Conservation (phyloP, 129 eudicot species). For the Tagetes patula region DNA sequence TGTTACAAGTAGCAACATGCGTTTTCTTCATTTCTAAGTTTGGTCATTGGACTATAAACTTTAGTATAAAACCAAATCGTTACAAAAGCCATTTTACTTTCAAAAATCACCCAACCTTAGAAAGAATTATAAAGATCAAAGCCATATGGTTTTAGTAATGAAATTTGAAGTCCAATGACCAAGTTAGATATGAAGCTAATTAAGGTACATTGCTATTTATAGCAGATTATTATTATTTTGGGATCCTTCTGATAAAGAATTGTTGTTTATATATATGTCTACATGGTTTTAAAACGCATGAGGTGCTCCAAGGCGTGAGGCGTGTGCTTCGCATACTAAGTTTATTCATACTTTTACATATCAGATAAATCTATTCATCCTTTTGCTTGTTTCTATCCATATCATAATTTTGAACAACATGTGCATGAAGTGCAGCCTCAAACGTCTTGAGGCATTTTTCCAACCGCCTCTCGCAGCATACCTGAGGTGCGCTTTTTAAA, state of each 20-base stretch:
- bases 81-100: not conserved
- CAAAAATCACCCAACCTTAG: not conserved
- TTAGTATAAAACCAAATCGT: not conserved
- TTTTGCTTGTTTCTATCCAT: no score
- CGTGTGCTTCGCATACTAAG: no score
- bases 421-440: no score
- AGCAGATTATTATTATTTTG: not conserved
- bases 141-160: not conserved
- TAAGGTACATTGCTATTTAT: not conserved
- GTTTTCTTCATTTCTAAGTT: constrained; percentile 6
- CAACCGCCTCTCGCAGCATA: no score
- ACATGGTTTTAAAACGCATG: no score
- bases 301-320: no score
- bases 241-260: not conserved
- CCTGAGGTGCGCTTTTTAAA: no score
- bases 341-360: no score
- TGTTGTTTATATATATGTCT: not conserved
- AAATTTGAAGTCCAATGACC: constrained; percentile 2
- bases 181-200: not conserved
- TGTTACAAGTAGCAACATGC: not conserved
- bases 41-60: not conserved
- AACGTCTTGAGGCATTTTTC: no score
- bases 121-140: not conserved
- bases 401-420: no score
- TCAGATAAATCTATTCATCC: no score